Conservation (phyloP, 2,329 filamentous ascomycete genomes). For the Xylaria sp. region DNA sequence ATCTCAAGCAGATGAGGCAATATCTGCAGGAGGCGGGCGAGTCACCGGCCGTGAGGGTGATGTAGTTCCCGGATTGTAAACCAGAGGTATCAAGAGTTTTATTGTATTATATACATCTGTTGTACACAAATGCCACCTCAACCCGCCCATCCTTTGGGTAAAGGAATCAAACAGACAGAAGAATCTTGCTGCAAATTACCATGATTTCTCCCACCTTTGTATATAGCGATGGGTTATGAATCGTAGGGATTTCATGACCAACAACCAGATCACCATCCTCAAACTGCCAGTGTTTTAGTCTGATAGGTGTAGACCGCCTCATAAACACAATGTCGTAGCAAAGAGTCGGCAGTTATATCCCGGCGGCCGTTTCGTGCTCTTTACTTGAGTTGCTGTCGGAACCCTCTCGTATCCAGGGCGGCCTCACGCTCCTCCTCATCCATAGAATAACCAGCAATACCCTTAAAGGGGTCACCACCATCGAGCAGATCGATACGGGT, state of each 20-base stretch:
- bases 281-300: neutral
- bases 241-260: neutral
- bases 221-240: conserved; percentile 1
- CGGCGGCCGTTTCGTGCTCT: no score
- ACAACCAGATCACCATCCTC: neutral
- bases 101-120: conserved; percentile 45
- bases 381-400: conserved; percentile 59
- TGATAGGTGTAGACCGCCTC: neutral
- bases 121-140: conserved; percentile 43
- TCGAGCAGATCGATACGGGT: conserved; percentile 77
- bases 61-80: conserved; percentile 32
- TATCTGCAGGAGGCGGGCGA: conserved; percentile 42
- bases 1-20: conserved; percentile 62
- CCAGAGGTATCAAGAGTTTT: conserved; percentile 25
- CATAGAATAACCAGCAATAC: conserved; percentile 55
- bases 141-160: conserved; percentile 18
- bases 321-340: neutral
- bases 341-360: neutral
- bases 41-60: neutral
- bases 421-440: conserved; percentile 54
- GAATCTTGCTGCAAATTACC: conserved; percentile 1
- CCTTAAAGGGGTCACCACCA: conserved; percentile 76
- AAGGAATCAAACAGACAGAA: conserved; percentile 11
- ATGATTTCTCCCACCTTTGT: conserved; percentile 21
- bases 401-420: conserved; percentile 59